Conservation (phyloP, 257 asterid genomes). For the Oldenlandia corymbosa region DNA sequence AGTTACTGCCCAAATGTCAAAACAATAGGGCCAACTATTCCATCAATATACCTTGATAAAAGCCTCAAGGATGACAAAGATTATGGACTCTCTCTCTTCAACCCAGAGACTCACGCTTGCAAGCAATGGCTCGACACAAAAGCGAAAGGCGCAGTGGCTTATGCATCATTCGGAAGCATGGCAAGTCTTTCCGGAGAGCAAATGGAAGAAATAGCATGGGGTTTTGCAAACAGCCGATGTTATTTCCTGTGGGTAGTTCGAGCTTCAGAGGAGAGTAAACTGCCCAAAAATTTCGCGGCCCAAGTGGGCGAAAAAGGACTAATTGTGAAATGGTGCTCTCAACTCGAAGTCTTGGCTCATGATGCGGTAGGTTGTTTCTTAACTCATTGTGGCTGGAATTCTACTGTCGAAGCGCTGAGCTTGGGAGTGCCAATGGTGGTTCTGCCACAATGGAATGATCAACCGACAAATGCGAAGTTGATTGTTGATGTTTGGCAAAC, state of each 20-base stretch:
- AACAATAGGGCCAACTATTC: slow-evolving; percentile 25
- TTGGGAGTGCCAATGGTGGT: slow-evolving; percentile 33
- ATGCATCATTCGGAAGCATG: slow-evolving; percentile 26
- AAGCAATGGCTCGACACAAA: slow-evolving; percentile 20
- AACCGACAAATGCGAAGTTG: slow-evolving; percentile 28
- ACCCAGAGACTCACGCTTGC: background rate
- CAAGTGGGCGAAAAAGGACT: slow-evolving; percentile 15
- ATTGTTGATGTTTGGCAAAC: slow-evolving; percentile 21
- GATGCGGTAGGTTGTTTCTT: slow-evolving; percentile 26
- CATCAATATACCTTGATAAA: slow-evolving; percentile 19
- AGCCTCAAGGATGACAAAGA: slow-evolving; percentile 15
- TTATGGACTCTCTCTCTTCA: slow-evolving; percentile 17
- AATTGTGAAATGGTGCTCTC: slow-evolving; percentile 27
- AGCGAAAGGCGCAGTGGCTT: slow-evolving; percentile 13
- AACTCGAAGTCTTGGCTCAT: slow-evolving; percentile 22
- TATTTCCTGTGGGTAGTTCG: slow-evolving; percentile 23
- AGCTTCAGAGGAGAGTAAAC: slow-evolving; percentile 12
- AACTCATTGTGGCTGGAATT: slow-evolving; percentile 34
- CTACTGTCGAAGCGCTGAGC: slow-evolving; percentile 26
- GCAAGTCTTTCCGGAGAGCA: slow-evolving; percentile 6
- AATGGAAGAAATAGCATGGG: slow-evolving; percentile 21
- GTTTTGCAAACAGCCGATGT: slow-evolving; percentile 12
- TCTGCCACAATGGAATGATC: slow-evolving; percentile 30
- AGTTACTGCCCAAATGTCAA: no score
- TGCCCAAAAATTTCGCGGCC: slow-evolving; percentile 6